phyloP scores from a whole-genome alignment of 192 early-diverging fungal genomes.

The Entomortierella parvispora region DNA sequence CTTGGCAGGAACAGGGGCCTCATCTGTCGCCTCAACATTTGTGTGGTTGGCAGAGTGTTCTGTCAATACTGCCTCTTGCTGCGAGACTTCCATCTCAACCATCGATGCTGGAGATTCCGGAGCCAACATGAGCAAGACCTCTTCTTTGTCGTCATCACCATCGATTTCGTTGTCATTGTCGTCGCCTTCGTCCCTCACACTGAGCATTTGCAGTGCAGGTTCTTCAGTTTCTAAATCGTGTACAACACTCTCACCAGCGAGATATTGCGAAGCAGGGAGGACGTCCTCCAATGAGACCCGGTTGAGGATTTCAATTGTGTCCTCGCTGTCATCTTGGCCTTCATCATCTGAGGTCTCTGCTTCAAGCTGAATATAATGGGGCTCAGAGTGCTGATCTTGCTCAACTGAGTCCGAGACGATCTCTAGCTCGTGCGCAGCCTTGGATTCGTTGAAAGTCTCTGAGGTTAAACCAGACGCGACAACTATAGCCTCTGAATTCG shows the following conservation, averaged over 20 bases:
- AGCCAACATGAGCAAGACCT: slow-evolving; percentile 12
- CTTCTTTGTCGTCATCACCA: slow-evolving; percentile 12
- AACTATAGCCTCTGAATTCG: no score
- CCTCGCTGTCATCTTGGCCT: not conserved
- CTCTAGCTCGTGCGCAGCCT: no score
- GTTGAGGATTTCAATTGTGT: slow-evolving; percentile 21
- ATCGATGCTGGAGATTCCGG: not conserved
- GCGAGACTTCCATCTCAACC: no score
- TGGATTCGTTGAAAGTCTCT: no score
- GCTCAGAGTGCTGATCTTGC: no score
- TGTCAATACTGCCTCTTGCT: no score
- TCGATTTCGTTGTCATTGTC: not conserved
- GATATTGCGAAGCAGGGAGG: not conserved
- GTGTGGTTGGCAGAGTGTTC: not conserved
- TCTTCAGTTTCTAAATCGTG: not conserved
- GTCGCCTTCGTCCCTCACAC: not conserved
- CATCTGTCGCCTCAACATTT: not conserved
- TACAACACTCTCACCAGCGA: no score
- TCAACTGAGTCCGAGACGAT: no score
- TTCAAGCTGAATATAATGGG: no score
- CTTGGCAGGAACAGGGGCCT: not conserved
- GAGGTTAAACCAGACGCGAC: no score
- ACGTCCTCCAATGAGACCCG: not conserved
- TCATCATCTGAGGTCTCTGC: slow-evolving; percentile 1
- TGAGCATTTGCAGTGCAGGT: slow-evolving; percentile 12